Base-by-base conservation (phyloP, 1,284 basidiomycete genomes). In the Malassezia globosa region DNA sequence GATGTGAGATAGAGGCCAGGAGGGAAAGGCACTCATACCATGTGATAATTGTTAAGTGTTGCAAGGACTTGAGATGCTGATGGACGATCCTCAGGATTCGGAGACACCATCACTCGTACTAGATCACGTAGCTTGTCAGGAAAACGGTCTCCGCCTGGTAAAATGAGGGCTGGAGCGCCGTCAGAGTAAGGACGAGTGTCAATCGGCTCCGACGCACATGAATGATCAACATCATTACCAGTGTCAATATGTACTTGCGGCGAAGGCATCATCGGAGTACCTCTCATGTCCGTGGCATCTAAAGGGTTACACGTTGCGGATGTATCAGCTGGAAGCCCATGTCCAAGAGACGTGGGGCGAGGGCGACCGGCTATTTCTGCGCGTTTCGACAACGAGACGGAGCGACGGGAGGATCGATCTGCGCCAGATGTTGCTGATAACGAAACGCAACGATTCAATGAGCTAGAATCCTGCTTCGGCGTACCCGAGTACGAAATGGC, bases 71-170 rank as follows among this genome's bases (percentile, higher is more conserved):
- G 46, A 1, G 34, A 19, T 3, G 65, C 66, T 1, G 52, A 58
- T 1, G 67, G 67, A 7, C 67, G 37, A 4, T 40, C 38, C 3
- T 48, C 42, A 2, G 64, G 61, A 19, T 57, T 38, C 1, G 64
- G 38, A 13, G 48, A 33, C 4, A 67, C 47, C 67, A 70, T 70
- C 1, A 36, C 24, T 7, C 59, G 37, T 18, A 70, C 48, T 16
- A 70, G 38, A 1, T 63, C 60, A n/a, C 66, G 48, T 4, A 64
- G 57, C 26, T 37, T 46, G 25, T 67, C 64, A 0, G 67, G 67
- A 4, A 70, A 35, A 11, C 66, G 39, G 0, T 56, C 66, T 3
- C 67, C 66, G 23, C 64, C 66, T 16, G 67, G 63, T 2, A 70
- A 47, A 36, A 67, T 45, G 33, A 70, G 58, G 13, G 67, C 56